Conservation (phyloP, 2,329 filamentous ascomycete species). For the Cladobotryum protrusum region DNA sequence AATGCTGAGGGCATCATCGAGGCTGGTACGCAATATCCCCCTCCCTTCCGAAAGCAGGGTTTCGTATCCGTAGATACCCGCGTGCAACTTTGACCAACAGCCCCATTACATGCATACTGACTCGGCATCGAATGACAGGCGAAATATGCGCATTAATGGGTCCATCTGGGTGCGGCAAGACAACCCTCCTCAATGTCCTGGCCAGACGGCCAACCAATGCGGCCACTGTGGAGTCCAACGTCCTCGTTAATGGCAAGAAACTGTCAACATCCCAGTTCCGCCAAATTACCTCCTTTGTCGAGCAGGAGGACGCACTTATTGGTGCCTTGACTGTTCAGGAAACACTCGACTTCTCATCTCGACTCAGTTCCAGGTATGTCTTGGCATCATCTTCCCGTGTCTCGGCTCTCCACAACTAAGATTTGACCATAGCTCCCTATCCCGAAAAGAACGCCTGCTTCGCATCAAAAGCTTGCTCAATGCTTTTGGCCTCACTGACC, state of each 20-base stretch:
- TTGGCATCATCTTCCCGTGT: not conserved
- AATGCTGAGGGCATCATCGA: slow-evolving; percentile 57
- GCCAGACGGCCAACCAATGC: slow-evolving; percentile 48
- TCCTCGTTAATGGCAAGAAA: slow-evolving; percentile 54
- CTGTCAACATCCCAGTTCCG: slow-evolving; percentile 52
- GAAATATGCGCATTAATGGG: slow-evolving; percentile 79
- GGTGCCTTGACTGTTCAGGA: slow-evolving; percentile 75
- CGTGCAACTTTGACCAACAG: too few relatives aligned
- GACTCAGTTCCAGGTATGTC: slow-evolving; percentile 52
- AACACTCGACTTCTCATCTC: slow-evolving; percentile 71
- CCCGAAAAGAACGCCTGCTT: slow-evolving; percentile 49
- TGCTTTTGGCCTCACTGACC: slow-evolving; percentile 66
- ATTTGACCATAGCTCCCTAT: slow-evolving; percentile 25
- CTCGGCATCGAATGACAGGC: slow-evolving; percentile 32
- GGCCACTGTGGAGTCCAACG: slow-evolving; percentile 33
- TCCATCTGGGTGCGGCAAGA: slow-evolving; percentile 68
- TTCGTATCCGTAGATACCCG: too few relatives aligned
- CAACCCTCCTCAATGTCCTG: slow-evolving; percentile 74
- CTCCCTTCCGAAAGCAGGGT: not conserved
- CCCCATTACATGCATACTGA: not conserved
- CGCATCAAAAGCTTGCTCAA: slow-evolving; percentile 62
- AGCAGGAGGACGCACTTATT: slow-evolving; percentile 81
- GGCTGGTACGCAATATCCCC: slow-evolving; percentile 41
- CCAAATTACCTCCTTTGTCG: slow-evolving; percentile 68
- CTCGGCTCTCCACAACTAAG: not conserved